phyloP scores from a whole-genome alignment of 345 rosid genomes.

The Syzygium aqueum region DNA sequence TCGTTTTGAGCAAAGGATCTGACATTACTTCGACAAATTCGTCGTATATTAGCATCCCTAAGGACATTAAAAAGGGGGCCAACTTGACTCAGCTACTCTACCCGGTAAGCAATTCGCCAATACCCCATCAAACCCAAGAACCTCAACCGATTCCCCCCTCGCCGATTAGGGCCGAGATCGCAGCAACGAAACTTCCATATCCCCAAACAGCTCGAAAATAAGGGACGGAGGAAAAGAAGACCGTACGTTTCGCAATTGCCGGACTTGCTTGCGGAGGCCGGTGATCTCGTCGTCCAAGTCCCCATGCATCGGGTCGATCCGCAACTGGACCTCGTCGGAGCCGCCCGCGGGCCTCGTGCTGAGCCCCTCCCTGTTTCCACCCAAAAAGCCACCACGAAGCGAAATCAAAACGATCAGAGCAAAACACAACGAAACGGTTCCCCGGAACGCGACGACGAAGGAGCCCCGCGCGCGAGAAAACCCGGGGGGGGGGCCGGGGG shows the following conservation, averaged over 20 bases:
- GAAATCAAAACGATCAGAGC: neutral
- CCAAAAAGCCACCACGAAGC: neutral
- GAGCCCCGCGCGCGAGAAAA: no score
- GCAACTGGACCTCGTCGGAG: constrained; percentile 77
- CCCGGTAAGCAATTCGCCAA: neutral
- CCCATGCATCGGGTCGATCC: constrained; percentile 84
- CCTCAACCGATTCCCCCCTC: neutral
- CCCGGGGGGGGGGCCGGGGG: neutral
- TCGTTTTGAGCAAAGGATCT: neutral
- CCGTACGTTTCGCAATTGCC: constrained; percentile 54
- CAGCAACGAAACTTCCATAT: neutral
- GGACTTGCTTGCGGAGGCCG: constrained; percentile 78
- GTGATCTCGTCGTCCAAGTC: constrained; percentile 78
- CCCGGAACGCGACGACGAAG: neutral
- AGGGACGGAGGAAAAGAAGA: neutral
- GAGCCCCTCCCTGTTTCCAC: constrained; percentile 52
- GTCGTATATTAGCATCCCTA: neutral
- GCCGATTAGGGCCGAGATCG: neutral
- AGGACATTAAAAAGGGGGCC: neutral
- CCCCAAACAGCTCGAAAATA: neutral
- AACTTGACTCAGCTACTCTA: neutral
- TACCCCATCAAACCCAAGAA: neutral
- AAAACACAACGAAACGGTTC: neutral
- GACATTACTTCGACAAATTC: neutral
- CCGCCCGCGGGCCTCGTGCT: constrained; percentile 58